phyloP scores from a whole-genome alignment of 768 basidiomycete genomes.

The Macrolepiota albuminosa region DNA sequence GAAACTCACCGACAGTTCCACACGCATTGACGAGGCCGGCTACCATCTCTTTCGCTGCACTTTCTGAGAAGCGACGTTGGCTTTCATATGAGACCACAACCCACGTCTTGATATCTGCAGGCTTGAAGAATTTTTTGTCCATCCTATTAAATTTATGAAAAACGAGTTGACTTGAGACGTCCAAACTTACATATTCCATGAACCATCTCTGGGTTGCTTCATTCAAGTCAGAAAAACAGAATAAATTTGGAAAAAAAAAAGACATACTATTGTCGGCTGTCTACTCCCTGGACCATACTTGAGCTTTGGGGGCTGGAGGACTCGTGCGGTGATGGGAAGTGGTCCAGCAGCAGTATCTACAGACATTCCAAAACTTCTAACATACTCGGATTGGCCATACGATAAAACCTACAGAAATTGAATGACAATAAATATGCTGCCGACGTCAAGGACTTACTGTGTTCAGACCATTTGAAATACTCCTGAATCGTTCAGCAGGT shows the following conservation, averaged over 20 bases:
- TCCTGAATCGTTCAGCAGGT: conserved; percentile 51
- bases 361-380: conserved; percentile 63
- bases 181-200: conserved; percentile 70
- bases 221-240: conserved; percentile 2
- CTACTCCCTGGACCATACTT: conserved; percentile 55
- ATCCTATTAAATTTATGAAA: conserved; percentile 42
- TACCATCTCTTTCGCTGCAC: conserved; percentile 45
- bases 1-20: conserved; percentile 50
- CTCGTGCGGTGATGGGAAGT: conserved; percentile 48
- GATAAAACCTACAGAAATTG: conserved; percentile 38
- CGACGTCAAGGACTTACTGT: not conserved
- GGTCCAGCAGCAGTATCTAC: conserved; percentile 46
- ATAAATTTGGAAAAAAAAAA: not conserved
- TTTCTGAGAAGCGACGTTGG: conserved; percentile 42
- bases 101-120: conserved; percentile 54
- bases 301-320: conserved; percentile 57
- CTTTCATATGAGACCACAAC: conserved; percentile 61
- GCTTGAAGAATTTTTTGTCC: conserved; percentile 60
- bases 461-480: conserved; percentile 46
- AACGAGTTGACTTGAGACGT: conserved; percentile 34
- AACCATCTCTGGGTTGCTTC: conserved; percentile 59
- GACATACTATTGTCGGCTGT: conserved; percentile 46
- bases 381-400: conserved; percentile 70
- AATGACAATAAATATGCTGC: not conserved
- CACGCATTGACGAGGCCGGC: conserved; percentile 44